Evolutionary conservation across 257 asterid species (phyloP).

Genomic region (Petunia secreta): DNA sequence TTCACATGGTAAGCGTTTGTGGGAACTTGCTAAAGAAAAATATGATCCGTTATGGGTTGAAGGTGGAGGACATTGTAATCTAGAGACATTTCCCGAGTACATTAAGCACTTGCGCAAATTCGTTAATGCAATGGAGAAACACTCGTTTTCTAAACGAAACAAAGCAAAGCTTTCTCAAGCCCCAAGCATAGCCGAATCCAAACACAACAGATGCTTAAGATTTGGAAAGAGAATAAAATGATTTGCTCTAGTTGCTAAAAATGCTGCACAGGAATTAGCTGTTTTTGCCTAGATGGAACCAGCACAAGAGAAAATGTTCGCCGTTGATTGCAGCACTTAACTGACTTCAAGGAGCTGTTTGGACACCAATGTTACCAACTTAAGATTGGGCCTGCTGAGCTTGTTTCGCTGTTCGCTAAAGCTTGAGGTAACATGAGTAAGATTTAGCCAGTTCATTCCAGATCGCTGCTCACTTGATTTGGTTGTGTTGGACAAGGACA

Average conservation of each 20-base stretch:
- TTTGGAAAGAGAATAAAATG: slow-evolving; percentile 54
- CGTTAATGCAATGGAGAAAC: slow-evolving; percentile 84
- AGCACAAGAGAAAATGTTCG: background rate
- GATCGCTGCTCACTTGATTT: slow-evolving; percentile 20
- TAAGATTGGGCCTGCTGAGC: slow-evolving; percentile 21
- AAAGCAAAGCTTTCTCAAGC: slow-evolving; percentile 38
- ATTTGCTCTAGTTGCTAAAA: slow-evolving; percentile 15
- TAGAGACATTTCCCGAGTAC: slow-evolving; percentile 91
- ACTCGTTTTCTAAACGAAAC: slow-evolving; percentile 67
- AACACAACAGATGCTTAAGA: slow-evolving; percentile 82
- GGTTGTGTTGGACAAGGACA: background rate
- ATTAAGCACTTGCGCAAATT: slow-evolving; percentile 82
- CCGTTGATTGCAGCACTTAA: slow-evolving; percentile 1
- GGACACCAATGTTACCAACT: slow-evolving; percentile 1
- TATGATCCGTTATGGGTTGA: slow-evolving; percentile 93
- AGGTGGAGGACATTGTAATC: slow-evolving; percentile 99
- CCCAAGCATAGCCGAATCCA: slow-evolving; percentile 51
- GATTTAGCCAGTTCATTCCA: slow-evolving; percentile 16
- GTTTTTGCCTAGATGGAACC: slow-evolving; percentile 15
- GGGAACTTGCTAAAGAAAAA: slow-evolving; percentile 97
- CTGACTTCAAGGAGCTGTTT: slow-evolving; percentile 16
- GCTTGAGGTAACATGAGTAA: background rate
- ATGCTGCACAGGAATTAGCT: background rate
- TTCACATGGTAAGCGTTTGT: slow-evolving; percentile 90
- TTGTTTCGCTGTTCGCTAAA: background rate